These are phyloP conservation scores for Aspergillus cejpii DNA, from an alignment of 2,329 filamentous ascomycete species.

Conservation along the genomic window DNA sequence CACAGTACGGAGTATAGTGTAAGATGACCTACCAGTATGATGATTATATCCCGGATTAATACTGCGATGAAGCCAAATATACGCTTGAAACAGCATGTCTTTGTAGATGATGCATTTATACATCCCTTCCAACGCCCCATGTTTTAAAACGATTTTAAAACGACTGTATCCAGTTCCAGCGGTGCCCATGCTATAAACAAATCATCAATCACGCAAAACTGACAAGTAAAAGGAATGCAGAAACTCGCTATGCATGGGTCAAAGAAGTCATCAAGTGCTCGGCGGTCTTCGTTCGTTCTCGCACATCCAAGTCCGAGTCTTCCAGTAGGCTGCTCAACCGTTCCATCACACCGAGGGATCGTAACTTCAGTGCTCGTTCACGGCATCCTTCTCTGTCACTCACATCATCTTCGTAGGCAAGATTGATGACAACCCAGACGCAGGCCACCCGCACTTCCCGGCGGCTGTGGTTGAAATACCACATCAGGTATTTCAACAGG, in stretches of 20 bases:
- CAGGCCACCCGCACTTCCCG: constrained; percentile 68
- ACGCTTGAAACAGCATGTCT: not conserved
- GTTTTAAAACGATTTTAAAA: too few species aligned
- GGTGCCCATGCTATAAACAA: constrained; percentile 2
- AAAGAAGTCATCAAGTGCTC: constrained; percentile 58
- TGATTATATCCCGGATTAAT: too few species aligned
- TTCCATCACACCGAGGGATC: constrained; percentile 62
- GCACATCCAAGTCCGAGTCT: constrained; percentile 73
- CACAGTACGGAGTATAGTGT: too few species aligned
- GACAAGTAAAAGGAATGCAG: constrained; percentile 2
- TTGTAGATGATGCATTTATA: constrained; percentile 5
- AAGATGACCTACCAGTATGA: too few species aligned
- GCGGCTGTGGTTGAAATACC: constrained; percentile 66
- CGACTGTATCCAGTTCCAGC: not conserved
- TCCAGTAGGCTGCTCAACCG: constrained; percentile 57
- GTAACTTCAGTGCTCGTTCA: constrained; percentile 62
- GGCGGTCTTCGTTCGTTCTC: constrained; percentile 76
- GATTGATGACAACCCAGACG: constrained; percentile 77
- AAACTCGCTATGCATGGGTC: constrained; percentile 16
- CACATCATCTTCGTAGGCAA: constrained; percentile 74
- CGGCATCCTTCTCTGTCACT: constrained; percentile 59
- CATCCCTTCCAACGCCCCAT: not conserved
- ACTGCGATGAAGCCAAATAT: not conserved
- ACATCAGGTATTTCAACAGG: constrained; percentile 64
- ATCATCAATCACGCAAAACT: constrained; percentile 1